Evolutionary conservation across 1,284 basidiomycete species (phyloP).

Genomic region (Tylopilus sp.): DNA sequence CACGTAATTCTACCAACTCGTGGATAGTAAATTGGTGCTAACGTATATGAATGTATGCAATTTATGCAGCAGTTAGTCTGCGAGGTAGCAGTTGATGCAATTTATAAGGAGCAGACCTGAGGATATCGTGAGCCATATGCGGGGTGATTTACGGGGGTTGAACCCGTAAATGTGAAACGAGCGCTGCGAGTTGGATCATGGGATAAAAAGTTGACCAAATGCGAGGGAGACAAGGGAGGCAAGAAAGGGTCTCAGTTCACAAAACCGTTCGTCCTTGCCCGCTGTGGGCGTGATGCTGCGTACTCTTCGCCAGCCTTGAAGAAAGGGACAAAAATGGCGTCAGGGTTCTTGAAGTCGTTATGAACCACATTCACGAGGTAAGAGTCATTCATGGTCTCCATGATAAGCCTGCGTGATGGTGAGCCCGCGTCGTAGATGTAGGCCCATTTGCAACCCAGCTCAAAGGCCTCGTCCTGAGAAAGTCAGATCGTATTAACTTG

Average conservation of each 20-base stretch:
- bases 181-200: constrained; percentile 28
- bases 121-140: constrained; percentile 24
- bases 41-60: constrained; percentile 33
- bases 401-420: constrained; percentile 73
- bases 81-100: constrained; percentile 46
- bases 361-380: constrained; percentile 97
- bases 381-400: constrained; percentile 73
- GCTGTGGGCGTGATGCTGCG: constrained; percentile 38
- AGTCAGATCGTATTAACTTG: not conserved
- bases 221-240: not conserved
- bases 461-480: constrained; percentile 89
- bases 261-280: constrained; percentile 32
- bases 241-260: constrained; percentile 20
- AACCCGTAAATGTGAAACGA: constrained; percentile 50
- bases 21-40: constrained; percentile 20
- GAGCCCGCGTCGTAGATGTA: constrained; percentile 81
- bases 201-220: constrained; percentile 1
- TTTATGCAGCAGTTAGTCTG: constrained; percentile 38
- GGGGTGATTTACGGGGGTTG: constrained; percentile 57
- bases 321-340: constrained; percentile 88
- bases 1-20: constrained; percentile 17
- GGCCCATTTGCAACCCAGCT: constrained; percentile 93
- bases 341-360: constrained; percentile 87
- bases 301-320: constrained; percentile 67
- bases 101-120: not conserved